Conservation (phyloP, 1,139 yeast genomes). For the Suhomyces wounanorum region DNA sequence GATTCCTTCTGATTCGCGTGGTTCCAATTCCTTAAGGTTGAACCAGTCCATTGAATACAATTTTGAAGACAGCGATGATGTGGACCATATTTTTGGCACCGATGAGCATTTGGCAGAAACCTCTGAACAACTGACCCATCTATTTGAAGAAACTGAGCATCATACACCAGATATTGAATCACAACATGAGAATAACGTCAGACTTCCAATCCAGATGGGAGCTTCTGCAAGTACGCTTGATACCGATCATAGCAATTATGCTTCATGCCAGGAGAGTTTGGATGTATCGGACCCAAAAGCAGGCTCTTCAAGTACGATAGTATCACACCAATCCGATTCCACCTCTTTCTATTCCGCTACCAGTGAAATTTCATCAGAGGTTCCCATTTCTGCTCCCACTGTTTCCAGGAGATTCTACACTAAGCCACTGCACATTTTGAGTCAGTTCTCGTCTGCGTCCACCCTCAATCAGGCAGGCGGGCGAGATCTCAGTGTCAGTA, state of each 20-base stretch:
- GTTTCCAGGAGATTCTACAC: constrained; percentile 15
- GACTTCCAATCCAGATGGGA: background rate
- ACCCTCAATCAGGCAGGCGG: constrained; percentile 14
- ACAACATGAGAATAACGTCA: background rate
- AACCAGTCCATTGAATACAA: background rate
- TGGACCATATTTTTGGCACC: constrained; percentile 7
- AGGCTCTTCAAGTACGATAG: background rate
- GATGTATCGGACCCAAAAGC: background rate
- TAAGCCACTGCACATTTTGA: constrained; percentile 33
- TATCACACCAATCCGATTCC: constrained; percentile 12
- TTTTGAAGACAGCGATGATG: background rate
- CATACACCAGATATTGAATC: background rate
- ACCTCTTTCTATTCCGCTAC: constrained; percentile 18
- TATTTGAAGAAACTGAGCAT: background rate
- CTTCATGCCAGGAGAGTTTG: background rate
- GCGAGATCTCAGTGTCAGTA: constrained; percentile 26
- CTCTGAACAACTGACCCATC: background rate
- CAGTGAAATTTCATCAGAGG: constrained; percentile 14
- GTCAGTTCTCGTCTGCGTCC: constrained; percentile 21
- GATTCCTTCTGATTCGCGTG: background rate
- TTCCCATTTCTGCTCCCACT: background rate
- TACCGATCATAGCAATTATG: background rate
- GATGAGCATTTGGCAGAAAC: constrained; percentile 2
- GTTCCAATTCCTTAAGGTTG: background rate
- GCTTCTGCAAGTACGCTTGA: background rate